phyloP scores from a whole-genome alignment of 2,329 filamentous ascomycete genomes.

The Penicillium sp. region DNA sequence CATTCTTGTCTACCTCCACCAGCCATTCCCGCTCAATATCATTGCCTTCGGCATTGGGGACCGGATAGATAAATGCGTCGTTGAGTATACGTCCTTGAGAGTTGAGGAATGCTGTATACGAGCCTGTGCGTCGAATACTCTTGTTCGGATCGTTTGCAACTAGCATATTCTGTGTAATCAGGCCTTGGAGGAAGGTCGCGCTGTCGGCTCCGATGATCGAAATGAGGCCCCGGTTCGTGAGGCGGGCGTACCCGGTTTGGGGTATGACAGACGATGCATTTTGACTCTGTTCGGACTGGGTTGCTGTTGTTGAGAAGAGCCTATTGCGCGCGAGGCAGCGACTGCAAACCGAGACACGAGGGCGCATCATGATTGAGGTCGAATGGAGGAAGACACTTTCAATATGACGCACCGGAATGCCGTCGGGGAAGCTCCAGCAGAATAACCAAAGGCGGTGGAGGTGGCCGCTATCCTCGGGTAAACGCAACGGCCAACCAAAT shows the following conservation, averaged over 20 bases:
- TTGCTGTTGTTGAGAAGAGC: slow-evolving; percentile 34
- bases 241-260: slow-evolving; percentile 51
- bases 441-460: neutral
- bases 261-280: slow-evolving; percentile 43
- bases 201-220: slow-evolving; percentile 79
- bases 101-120: slow-evolving; percentile 85
- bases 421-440: neutral
- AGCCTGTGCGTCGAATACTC: slow-evolving; percentile 51
- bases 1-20: slow-evolving; percentile 77
- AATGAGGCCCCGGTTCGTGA: slow-evolving; percentile 78
- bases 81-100: slow-evolving; percentile 82
- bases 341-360: slow-evolving; percentile 34
- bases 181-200: slow-evolving; percentile 82
- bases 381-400: slow-evolving; percentile 13
- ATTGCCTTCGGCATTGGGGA: slow-evolving; percentile 42
- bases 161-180: slow-evolving; percentile 75
- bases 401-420: slow-evolving; percentile 7
- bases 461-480: neutral
- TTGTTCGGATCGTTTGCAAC: slow-evolving; percentile 47
- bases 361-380: slow-evolving; percentile 36
- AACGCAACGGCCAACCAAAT: neutral
- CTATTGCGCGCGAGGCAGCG: slow-evolving; percentile 33
- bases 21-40: slow-evolving; percentile 60
- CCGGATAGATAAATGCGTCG: slow-evolving; percentile 87
- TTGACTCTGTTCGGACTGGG: slow-evolving; percentile 13